Conservation (phyloP, 1,139 yeast species). For the Saccharomyces hybrid region DNA sequence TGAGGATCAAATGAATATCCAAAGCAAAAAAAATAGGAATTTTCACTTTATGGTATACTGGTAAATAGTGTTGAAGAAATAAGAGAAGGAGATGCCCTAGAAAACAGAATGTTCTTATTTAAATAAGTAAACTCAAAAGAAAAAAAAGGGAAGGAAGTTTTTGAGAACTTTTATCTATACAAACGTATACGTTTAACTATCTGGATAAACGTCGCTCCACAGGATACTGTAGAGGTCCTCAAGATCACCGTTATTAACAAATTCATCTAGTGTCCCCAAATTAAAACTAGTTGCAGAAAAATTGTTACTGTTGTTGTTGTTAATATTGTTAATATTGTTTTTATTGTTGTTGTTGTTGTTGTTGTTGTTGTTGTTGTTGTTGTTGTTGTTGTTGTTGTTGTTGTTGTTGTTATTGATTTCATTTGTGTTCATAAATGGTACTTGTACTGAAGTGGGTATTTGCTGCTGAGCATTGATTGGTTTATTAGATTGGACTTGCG, state of each 20-base stretch:
- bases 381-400: not conserved
- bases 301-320: not conserved
- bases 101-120: not conserved
- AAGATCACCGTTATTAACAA: constrained; percentile 26
- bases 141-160: too few relatives aligned
- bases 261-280: constrained; percentile 30
- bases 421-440: not conserved
- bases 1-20: not conserved
- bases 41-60: not conserved
- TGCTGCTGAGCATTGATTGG: not conserved
- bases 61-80: not conserved
- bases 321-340: too few relatives aligned
- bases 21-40: not conserved
- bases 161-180: not conserved
- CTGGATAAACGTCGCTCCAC: constrained; percentile 29
- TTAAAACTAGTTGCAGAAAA: constrained; percentile 15
- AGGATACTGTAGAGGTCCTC: constrained; percentile 24
- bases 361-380: not conserved
- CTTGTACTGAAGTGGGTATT: not conserved
- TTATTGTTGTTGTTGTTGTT: not conserved
- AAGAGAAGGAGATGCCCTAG: not conserved
- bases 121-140: too few relatives aligned
- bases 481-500: not conserved
- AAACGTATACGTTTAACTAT: constrained; percentile 1
- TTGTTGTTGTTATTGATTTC: not conserved